These are phyloP conservation scores for Aspergillus transmontanensis DNA, from an alignment of 2,329 filamentous ascomycete species.

Conservation along the genomic window DNA sequence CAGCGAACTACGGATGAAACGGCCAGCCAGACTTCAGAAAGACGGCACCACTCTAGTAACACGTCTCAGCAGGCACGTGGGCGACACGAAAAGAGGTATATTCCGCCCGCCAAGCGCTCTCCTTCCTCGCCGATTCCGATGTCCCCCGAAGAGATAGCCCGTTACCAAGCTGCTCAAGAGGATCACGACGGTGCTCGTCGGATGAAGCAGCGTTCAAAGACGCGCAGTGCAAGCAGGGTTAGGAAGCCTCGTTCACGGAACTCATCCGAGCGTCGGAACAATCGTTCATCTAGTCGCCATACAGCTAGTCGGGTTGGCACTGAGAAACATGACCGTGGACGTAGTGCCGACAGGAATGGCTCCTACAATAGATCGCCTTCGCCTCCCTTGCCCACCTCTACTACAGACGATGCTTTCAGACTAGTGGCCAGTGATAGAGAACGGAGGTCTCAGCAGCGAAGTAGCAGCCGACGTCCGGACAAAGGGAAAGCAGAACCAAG, in stretches of 20 bases:
- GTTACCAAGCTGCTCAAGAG: constrained; percentile 49
- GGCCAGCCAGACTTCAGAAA: constrained; percentile 51
- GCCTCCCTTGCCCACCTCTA: constrained; percentile 76
- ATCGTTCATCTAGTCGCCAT: constrained; percentile 48
- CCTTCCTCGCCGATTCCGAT: constrained; percentile 92
- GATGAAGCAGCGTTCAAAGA: constrained; percentile 37
- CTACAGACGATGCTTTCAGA: constrained; percentile 62
- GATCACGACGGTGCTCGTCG: constrained; percentile 53
- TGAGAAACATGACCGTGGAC: constrained; percentile 51
- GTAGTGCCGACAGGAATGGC: constrained; percentile 63
- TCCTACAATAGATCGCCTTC: constrained; percentile 72
- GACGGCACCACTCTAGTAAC: constrained; percentile 58
- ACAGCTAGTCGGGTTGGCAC: constrained; percentile 40
- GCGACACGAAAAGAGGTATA: constrained; percentile 66
- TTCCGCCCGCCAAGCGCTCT: constrained; percentile 77
- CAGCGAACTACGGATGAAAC: constrained; percentile 46
- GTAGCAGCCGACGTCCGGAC: constrained; percentile 52
- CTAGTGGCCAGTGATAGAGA: constrained; percentile 49
- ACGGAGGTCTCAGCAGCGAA: constrained; percentile 53
- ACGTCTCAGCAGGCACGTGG: constrained; percentile 69
- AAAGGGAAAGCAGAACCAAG: constrained; percentile 42
- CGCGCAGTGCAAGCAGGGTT: constrained; percentile 55
- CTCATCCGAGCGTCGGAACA: constrained; percentile 31
- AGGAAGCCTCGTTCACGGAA: constrained; percentile 43
- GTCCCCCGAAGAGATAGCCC: constrained; percentile 78